Conservation (phyloP, 345 rosid species). For the Arabidopsis arenosa region DNA sequence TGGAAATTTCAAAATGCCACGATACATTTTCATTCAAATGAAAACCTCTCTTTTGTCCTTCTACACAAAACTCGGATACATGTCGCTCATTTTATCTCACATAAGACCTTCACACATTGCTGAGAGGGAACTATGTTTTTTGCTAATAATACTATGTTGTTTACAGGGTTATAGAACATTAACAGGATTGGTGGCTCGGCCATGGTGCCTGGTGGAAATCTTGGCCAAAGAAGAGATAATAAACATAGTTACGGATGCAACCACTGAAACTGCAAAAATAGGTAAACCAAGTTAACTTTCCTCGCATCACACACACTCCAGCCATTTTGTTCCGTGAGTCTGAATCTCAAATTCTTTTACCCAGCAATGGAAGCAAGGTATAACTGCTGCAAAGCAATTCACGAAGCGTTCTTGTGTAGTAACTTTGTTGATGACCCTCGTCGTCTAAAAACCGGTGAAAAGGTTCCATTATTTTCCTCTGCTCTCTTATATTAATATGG, state of each 20-base stretch:
- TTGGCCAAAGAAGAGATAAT: constrained; percentile 79
- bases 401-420: constrained; percentile 61
- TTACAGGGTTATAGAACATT: constrained; percentile 78
- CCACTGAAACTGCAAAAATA: constrained; percentile 71
- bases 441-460: constrained; percentile 55
- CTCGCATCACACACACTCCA: background rate
- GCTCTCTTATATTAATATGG: background rate
- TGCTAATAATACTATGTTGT: constrained; percentile 23
- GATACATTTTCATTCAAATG: background rate
- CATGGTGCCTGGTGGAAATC: constrained; percentile 87
- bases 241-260: constrained; percentile 64
- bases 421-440: constrained; percentile 66
- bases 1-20: background rate
- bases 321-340: constrained; percentile 23
- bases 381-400: constrained; percentile 77
- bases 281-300: constrained; percentile 50
- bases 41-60: background rate
- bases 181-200: constrained; percentile 74
- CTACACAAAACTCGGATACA: constrained; percentile 7
- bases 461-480: constrained; percentile 51
- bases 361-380: constrained; percentile 86
- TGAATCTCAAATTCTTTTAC: constrained; percentile 20
- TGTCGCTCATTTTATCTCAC: background rate
- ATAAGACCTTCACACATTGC: background rate
- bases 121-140: constrained; percentile 8